Percentiles rank a stretch among this genome's conserved stretches.
Conservation (phyloP, 805 yeast species). For the Zygosaccharomyces rouxii region DNA sequence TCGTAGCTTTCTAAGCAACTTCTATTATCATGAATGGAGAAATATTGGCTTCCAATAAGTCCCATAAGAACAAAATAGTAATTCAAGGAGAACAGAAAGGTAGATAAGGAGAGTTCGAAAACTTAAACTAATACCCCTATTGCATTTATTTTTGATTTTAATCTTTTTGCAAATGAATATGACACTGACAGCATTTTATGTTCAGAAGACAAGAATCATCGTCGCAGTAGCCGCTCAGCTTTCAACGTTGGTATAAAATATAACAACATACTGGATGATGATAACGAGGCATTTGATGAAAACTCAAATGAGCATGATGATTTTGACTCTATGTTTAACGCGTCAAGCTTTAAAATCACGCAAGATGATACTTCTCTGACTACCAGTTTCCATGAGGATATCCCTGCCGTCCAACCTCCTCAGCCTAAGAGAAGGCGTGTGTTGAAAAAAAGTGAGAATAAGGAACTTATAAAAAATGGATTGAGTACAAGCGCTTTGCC, state of each 20-base stretch:
- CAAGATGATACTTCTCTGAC: neutral
- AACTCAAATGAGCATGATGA: constrained; percentile 3
- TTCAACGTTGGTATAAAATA: constrained; percentile 20
- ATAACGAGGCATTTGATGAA: constrained; percentile 7
- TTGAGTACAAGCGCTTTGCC: constrained; percentile 33
- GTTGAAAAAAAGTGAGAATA: constrained; percentile 4
- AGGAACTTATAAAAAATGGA: neutral
- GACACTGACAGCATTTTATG: constrained; percentile 1
- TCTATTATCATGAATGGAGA: neutral
- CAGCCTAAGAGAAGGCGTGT: constrained; percentile 5
- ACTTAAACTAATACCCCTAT: constrained; percentile 1
- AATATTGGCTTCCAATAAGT: neutral
- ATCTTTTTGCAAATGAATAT: neutral
- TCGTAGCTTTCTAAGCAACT: neutral
- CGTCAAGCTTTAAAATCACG: neutral
- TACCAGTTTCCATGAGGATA: constrained; percentile 1
- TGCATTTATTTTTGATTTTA: neutral
- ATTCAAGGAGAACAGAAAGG: neutral
- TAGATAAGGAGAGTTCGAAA: neutral
- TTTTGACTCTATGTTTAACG: constrained; percentile 5
- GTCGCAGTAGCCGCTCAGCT: constrained; percentile 15
- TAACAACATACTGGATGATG: constrained; percentile 27
- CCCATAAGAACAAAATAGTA: neutral
- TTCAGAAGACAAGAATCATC: constrained; percentile 2
- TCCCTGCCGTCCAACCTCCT: neutral